Conservation (phyloP, 495 filamentous ascomycete species). For the Annulohypoxylon bovei region DNA sequence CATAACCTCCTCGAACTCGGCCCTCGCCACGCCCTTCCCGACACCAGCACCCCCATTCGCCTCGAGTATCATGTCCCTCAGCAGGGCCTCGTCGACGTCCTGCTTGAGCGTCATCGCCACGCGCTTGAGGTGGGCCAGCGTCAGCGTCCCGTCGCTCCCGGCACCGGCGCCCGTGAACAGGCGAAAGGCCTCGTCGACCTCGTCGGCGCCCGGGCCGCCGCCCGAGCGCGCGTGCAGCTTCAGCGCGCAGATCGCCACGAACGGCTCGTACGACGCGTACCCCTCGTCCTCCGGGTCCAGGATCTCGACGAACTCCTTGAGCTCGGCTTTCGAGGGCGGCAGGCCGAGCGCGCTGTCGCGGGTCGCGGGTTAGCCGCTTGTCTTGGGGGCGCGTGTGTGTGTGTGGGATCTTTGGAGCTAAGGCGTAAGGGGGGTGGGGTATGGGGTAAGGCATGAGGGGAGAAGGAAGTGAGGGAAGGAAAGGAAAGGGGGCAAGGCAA, state of each 20-base stretch:
- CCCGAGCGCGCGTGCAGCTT: constrained; percentile 72
- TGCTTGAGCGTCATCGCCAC: constrained; percentile 86
- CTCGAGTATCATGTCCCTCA: constrained; percentile 93
- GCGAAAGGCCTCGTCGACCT: constrained; percentile 81
- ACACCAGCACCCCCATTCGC: constrained; percentile 84
- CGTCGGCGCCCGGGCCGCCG: constrained; percentile 58
- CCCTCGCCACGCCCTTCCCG: constrained; percentile 73
- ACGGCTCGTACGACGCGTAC: constrained; percentile 76
- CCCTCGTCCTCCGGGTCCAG: constrained; percentile 85
- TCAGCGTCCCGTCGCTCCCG: constrained; percentile 66
- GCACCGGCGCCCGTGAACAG: constrained; percentile 68
- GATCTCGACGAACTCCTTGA: constrained; percentile 76
- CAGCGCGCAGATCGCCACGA: constrained; percentile 85
- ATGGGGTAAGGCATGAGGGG: neutral
- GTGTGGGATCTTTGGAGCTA: constrained; percentile 5
- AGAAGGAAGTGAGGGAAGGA: constrained; percentile 5
- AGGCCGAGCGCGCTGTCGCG: constrained; percentile 75
- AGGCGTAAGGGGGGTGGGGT: neutral
- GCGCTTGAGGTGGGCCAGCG: constrained; percentile 75
- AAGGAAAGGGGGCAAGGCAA: neutral
- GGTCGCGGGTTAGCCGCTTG: neutral
- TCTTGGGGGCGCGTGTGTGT: no score
- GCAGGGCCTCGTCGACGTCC: constrained; percentile 78
- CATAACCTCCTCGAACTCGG: constrained; percentile 90
- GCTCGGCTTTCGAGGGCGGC: constrained; percentile 69